Base-by-base conservation (phyloP, 768 basidiomycete genomes). In the Leccinellum rugosiceps region DNA sequence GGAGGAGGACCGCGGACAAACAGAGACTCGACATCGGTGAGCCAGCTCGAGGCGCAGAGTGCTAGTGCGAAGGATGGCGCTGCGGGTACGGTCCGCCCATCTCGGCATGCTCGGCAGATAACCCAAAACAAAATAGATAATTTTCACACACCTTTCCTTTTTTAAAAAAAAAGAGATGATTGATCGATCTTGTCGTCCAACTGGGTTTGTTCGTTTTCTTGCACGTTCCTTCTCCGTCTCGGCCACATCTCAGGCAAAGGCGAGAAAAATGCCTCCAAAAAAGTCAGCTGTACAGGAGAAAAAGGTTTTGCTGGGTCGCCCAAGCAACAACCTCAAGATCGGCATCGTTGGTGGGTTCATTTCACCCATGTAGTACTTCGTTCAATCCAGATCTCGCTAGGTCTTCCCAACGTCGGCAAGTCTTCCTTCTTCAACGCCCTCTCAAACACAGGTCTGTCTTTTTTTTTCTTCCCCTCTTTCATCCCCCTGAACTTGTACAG, bases 401-500 rank as follows among this genome's bases (percentile, higher is more conserved):
- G 92, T 71, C 75, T 97, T 41, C 94, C 96, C 53, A 98, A 99
- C 72, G 96, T 98, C 64, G 97, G 97, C 61, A 98, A 99, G 75
- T 94, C 92, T 0, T 97, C 94, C n/a, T 96, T 98, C 76, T 99
- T 99, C 85, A 99, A 99, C 74, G 89, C 81, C 38, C 83, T 98
- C 52, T 95, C 96, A 31, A 84, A 94, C 66, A 93, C 92, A 60
- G 92, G 92, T 92, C 31, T 43, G 82, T 70, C 34, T 50, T 57
- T 14, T 44, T 21, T 38, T 50, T 53, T 50, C 50, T 28, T 52
- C 9, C 8, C 10, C 19, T 28, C 25, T 14, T 54, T 11, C 45
- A 34, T 30, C 38, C 53, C 32, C 15, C 54, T 56, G 60, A 59
- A 53, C 50, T 56, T 41, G 54, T 54, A 28, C 61, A 89, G 92